phyloP scores from a whole-genome alignment of 2,329 filamentous ascomycete genomes.

The Paracamarosporium sp. region DNA sequence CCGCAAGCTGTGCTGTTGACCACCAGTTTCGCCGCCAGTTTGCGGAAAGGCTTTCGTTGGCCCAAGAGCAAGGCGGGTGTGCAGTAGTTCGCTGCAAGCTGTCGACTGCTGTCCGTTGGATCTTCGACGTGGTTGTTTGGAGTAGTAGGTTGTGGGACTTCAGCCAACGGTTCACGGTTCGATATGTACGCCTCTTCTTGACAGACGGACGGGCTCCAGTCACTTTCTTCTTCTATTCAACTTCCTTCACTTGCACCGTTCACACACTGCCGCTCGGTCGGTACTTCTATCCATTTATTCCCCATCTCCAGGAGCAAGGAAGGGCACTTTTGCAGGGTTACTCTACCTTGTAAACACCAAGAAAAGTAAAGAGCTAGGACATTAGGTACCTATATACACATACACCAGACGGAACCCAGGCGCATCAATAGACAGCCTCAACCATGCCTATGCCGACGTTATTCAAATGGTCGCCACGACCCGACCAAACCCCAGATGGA shows the following conservation, averaged over 20 bases:
- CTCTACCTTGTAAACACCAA: constrained; percentile 31
- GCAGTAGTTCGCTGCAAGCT: constrained; percentile 4
- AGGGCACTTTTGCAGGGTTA: constrained; percentile 23
- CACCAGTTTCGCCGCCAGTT: constrained; percentile 42
- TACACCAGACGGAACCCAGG: constrained; percentile 1
- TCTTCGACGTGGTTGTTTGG: background rate
- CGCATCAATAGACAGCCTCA: background rate
- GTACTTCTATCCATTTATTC: constrained; percentile 30
- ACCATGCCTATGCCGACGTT: constrained; percentile 43
- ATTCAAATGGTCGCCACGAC: constrained; percentile 40
- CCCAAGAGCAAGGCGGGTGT: constrained; percentile 16
- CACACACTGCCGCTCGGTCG: constrained; percentile 32
- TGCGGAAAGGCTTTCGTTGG: constrained; percentile 40
- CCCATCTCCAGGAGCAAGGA: constrained; percentile 27
- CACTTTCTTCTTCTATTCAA: constrained; percentile 26
- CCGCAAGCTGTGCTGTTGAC: constrained; percentile 43
- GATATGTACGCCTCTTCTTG: constrained; percentile 37
- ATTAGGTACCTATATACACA: constrained; percentile 13
- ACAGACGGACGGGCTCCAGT: constrained; percentile 42
- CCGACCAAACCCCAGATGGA: constrained; percentile 33
- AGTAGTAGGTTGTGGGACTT: background rate
- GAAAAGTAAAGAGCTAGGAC: constrained; percentile 24
- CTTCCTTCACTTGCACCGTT: constrained; percentile 17
- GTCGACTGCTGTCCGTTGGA: constrained; percentile 9
- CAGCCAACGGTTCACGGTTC: constrained; percentile 4